Percentiles rank a stretch among this genome's conserved stretches.
Conservation (phyloP, 1,284 basidiomycete species). For the Trametes versicolor region DNA sequence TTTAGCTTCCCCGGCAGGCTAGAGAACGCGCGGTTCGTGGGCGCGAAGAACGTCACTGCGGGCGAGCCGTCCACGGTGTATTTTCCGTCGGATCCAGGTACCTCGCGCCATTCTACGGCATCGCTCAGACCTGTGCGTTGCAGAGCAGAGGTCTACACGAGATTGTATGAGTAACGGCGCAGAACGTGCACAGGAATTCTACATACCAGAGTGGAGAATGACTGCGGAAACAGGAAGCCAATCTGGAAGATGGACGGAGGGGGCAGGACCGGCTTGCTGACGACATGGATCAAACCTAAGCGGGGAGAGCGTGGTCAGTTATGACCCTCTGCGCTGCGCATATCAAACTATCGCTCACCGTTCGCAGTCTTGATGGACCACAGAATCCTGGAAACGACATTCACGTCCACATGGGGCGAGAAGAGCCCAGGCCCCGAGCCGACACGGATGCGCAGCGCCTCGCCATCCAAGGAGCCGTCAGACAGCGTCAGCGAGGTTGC, state of each 20-base stretch:
- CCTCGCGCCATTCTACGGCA: conserved; percentile 57
- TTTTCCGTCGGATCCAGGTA: conserved; percentile 47
- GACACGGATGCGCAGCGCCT: conserved; percentile 65
- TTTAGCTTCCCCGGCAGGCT: conserved; percentile 64
- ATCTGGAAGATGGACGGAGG: conserved; percentile 70
- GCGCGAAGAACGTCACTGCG: conserved; percentile 71
- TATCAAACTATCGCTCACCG: conserved; percentile 47
- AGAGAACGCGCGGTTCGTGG: conserved; percentile 71
- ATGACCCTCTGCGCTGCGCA: background rate
- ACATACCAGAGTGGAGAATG: conserved; percentile 64
- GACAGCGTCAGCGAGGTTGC: conserved; percentile 63
- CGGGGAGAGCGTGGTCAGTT: background rate
- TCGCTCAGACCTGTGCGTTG: conserved; percentile 63
- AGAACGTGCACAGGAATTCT: background rate
- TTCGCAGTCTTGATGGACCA: conserved; percentile 61
- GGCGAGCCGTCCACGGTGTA: conserved; percentile 54
- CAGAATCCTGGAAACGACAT: conserved; percentile 63
- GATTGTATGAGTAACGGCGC: conserved; percentile 2
- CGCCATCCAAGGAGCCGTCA: conserved; percentile 60
- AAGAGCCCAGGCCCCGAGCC: conserved; percentile 42
- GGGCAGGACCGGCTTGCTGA: conserved; percentile 69
- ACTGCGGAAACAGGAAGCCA: conserved; percentile 62
- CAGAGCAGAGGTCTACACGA: conserved; percentile 63
- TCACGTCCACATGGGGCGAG: conserved; percentile 53
- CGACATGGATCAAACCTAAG: conserved; percentile 65